phyloP scores from a whole-genome alignment of 1,139 yeast species.

The Debaryomycetaceae sp. region DNA sequence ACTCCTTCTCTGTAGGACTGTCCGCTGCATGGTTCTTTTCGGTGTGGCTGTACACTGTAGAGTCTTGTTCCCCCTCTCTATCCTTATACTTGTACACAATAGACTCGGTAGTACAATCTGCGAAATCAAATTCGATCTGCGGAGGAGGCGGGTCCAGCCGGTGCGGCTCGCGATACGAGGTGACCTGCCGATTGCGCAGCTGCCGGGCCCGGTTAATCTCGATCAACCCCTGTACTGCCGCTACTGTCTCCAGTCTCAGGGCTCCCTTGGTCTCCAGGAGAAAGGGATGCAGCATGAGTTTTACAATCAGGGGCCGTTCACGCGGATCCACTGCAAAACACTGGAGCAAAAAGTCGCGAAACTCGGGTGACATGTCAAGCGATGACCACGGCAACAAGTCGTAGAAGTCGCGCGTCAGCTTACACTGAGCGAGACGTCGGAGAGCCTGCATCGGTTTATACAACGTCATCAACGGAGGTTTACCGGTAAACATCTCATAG shows the following conservation, averaged over 20 bases:
- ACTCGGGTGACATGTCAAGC: slow-evolving; percentile 12
- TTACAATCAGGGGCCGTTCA: slow-evolving; percentile 45
- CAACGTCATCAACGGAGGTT: slow-evolving; percentile 65
- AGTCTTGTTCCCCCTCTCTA: too few relatives aligned
- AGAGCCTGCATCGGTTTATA: slow-evolving; percentile 76
- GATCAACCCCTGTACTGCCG: too few relatives aligned
- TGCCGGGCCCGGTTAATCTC: too few relatives aligned
- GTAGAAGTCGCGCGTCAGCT: slow-evolving; percentile 20
- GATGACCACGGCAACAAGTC: slow-evolving; percentile 19
- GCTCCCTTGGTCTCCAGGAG: slow-evolving; percentile 20
- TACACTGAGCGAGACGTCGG: slow-evolving; percentile 32
- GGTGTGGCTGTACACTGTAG: too few relatives aligned
- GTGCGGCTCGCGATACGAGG: too few relatives aligned
- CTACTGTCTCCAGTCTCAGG: too few relatives aligned
- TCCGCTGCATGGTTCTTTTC: too few relatives aligned
- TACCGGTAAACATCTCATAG: slow-evolving; percentile 71
- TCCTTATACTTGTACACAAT: too few relatives aligned
- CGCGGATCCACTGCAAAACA: slow-evolving; percentile 59
- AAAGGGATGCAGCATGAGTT: slow-evolving; percentile 51
- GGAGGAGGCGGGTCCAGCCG: too few relatives aligned
- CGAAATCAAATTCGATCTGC: background rate
- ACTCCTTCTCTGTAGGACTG: too few relatives aligned
- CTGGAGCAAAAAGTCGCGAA: slow-evolving; percentile 49
- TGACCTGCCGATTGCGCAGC: too few relatives aligned
- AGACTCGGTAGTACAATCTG: too few relatives aligned